Conservation (phyloP, 2,329 filamentous ascomycete species). For the Lachnellula arida region DNA sequence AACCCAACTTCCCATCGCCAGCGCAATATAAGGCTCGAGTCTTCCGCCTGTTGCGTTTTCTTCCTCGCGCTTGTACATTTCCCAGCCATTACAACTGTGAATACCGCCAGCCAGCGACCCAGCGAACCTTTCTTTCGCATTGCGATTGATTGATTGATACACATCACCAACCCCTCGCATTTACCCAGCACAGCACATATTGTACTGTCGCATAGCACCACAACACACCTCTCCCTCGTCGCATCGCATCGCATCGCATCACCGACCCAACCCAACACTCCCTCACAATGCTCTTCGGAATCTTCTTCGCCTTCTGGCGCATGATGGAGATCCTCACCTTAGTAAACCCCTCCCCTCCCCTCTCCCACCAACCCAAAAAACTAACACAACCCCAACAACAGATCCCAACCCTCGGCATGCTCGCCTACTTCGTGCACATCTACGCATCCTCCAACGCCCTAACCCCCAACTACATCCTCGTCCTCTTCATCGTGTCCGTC, state of each 20-base stretch:
- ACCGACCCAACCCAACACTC: neutral
- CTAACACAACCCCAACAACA: constrained; percentile 29
- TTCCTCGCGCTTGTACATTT: neutral
- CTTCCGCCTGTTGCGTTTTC: neutral
- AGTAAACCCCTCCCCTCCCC: constrained; percentile 39
- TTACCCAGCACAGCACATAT: neutral
- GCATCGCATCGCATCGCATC: neutral
- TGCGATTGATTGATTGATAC: neutral
- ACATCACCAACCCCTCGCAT: neutral
- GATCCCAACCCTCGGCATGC: constrained; percentile 64
- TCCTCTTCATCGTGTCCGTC: constrained; percentile 63
- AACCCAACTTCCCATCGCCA: neutral
- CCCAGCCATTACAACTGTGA: neutral
- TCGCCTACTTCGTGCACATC: constrained; percentile 60
- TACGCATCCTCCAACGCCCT: constrained; percentile 53
- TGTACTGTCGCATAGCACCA: neutral
- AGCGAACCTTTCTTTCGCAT: neutral
- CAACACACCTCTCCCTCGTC: neutral
- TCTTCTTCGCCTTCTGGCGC: constrained; percentile 60
- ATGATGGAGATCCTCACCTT: constrained; percentile 58
- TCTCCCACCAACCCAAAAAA: no score
- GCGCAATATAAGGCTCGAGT: neutral
- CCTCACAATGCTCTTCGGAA: constrained; percentile 52
- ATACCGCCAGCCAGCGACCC: neutral
- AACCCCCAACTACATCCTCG: constrained; percentile 58